Conservation (phyloP, 805 yeast species). For the Suhomyces kilbournensis region DNA sequence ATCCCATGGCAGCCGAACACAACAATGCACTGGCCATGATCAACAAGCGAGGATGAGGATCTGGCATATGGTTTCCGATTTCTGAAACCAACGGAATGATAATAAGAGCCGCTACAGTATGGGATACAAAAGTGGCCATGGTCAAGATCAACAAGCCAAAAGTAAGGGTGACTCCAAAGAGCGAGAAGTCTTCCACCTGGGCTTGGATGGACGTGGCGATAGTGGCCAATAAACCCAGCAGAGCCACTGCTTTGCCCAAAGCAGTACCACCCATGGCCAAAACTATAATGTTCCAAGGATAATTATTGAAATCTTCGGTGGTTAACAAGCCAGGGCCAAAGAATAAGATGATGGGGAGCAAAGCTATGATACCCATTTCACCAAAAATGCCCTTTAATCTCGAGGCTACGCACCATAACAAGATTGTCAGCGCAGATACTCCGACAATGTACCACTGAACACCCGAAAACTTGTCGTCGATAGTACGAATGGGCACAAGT, state of each 20-base stretch:
- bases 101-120: constrained; percentile 44
- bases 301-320: constrained; percentile 90
- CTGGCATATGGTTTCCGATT: constrained; percentile 35
- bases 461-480: constrained; percentile 62
- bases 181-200: constrained; percentile 61
- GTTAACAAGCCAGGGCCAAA: constrained; percentile 87
- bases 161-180: constrained; percentile 69
- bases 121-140: constrained; percentile 44
- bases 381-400: constrained; percentile 73
- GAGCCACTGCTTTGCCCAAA: constrained; percentile 89
- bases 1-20: constrained; percentile 45
- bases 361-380: constrained; percentile 94
- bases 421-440: constrained; percentile 70
- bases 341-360: constrained; percentile 84
- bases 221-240: constrained; percentile 79
- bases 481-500: constrained; percentile 55
- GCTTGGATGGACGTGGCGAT: constrained; percentile 70
- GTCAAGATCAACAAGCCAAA: constrained; percentile 49
- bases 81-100: constrained; percentile 42
- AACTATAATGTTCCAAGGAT: constrained; percentile 93
- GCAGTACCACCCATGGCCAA: constrained; percentile 98
- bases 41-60: constrained; percentile 38
- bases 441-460: constrained; percentile 72
- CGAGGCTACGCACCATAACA: constrained; percentile 87
- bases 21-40: constrained; percentile 42